phyloP scores from a whole-genome alignment of 345 rosid species.

The Sisymbrium altissimum region DNA sequence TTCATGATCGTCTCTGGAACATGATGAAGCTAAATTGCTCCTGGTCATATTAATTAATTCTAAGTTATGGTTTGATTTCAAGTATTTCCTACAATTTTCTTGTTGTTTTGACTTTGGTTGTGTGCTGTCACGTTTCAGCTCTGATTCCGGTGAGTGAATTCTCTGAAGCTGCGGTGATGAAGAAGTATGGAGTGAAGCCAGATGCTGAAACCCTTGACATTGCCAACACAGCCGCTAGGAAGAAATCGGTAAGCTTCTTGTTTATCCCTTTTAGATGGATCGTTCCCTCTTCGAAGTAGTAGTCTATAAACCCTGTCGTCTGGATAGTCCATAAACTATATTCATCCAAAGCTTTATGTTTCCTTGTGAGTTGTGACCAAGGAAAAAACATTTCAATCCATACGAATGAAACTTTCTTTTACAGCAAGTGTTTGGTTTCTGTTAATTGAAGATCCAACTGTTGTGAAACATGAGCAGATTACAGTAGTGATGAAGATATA shows the following conservation, averaged over 20 bases:
- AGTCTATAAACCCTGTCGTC: background rate
- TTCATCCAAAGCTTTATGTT: background rate
- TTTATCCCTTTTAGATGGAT: background rate
- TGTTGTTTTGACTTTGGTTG: conserved; percentile 5
- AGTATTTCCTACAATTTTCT: background rate
- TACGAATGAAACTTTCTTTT: background rate
- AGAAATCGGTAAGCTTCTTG: conserved; percentile 44
- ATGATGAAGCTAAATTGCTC: background rate
- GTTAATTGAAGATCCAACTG: background rate
- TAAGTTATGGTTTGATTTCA: background rate
- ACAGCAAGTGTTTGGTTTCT: background rate
- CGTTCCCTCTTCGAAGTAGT: background rate
- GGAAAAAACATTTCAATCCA: background rate
- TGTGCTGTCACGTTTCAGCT: conserved; percentile 44
- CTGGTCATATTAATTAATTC: background rate
- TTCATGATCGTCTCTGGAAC: background rate
- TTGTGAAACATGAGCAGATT: conserved; percentile 29
- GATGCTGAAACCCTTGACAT: conserved; percentile 77
- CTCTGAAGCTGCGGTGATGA: conserved; percentile 54
- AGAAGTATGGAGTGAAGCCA: conserved; percentile 68
- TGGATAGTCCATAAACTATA: background rate
- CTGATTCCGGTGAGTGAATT: conserved; percentile 61
- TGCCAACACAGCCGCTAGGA: conserved; percentile 47
- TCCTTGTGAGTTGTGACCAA: background rate
- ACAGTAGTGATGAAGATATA: conserved; percentile 64